Percentiles rank a stretch among this genome's conserved stretches.
Evolutionary conservation across 2,329 filamentous ascomycete species (phyloP).

Genomic region (Sclerotinia nivalis): DNA sequence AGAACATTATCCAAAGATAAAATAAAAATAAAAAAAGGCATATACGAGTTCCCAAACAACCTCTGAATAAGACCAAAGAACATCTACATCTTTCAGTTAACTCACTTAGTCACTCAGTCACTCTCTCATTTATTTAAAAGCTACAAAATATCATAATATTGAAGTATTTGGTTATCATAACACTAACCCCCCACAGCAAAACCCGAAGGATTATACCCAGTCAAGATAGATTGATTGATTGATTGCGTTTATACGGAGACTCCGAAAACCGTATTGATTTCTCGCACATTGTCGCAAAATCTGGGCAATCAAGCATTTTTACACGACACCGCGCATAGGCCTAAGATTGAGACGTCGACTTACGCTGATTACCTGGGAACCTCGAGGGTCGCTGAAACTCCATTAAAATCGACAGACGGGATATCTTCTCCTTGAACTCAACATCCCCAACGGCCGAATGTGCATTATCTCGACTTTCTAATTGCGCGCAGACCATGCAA

Average conservation of each 20-base stretch:
- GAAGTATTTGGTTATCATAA: background rate
- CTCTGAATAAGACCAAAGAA: background rate
- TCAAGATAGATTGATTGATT: background rate
- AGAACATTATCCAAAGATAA: background rate
- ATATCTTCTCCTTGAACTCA: background rate
- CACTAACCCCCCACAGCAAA: conserved; percentile 22
- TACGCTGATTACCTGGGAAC: background rate
- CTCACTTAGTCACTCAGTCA: background rate
- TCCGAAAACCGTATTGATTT: conserved; percentile 10
- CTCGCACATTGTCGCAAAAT: conserved; percentile 23
- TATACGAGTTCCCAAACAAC: background rate
- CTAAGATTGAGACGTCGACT: conserved; percentile 6
- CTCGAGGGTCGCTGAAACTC: background rate
- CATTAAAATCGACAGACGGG: background rate
- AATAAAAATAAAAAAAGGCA: background rate
- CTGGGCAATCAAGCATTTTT: conserved; percentile 19
- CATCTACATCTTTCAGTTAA: background rate
- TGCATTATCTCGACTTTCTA: conserved; percentile 22
- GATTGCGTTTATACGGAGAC: conserved; percentile 9
- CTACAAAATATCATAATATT: background rate
- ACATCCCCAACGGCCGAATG: conserved; percentile 28
- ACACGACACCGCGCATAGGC: conserved; percentile 24
- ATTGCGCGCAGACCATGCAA: conserved; percentile 13
- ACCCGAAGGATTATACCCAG: background rate
- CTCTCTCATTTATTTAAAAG: background rate